Conservation (phyloP, 176 grass and related monocot species). For the Metroxylon sagu region DNA sequence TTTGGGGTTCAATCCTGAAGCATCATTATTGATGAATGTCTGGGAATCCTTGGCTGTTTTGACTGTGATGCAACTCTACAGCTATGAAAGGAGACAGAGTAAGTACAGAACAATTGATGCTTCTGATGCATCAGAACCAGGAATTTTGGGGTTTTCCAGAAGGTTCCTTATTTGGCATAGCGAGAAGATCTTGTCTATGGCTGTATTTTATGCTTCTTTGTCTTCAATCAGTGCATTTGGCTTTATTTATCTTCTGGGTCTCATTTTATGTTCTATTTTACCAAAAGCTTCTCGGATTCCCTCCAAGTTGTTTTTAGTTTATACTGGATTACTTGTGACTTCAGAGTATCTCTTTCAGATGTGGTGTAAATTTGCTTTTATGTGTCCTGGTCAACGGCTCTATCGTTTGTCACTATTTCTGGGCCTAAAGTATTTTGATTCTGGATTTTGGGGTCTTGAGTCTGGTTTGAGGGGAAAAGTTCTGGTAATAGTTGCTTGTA, state of each 20-base stretch:
- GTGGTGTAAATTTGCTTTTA: slow-evolving; percentile 74
- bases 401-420: slow-evolving; percentile 60
- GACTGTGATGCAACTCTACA: slow-evolving; percentile 98
- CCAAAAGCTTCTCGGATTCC: slow-evolving; percentile 88
- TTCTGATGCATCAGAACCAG: slow-evolving; percentile 64
- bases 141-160: slow-evolving; percentile 65
- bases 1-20: slow-evolving; percentile 80
- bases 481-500: slow-evolving; percentile 80
- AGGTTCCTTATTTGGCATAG: slow-evolving; percentile 93
- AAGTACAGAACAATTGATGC: slow-evolving; percentile 56
- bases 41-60: slow-evolving; percentile 91
- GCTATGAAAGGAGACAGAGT: slow-evolving; percentile 88
- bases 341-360: slow-evolving; percentile 96
- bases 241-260: slow-evolving; percentile 74
- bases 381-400: slow-evolving; percentile 76
- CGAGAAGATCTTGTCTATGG: slow-evolving; percentile 75
- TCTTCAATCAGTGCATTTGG: slow-evolving; percentile 87
- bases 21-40: slow-evolving; percentile 76
- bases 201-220: slow-evolving; percentile 79
- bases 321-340: slow-evolving; percentile 71
- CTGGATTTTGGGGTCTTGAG: slow-evolving; percentile 90
- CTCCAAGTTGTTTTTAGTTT: slow-evolving; percentile 81
- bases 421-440: slow-evolving; percentile 74
- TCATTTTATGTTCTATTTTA: slow-evolving; percentile 65
- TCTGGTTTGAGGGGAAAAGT: slow-evolving; percentile 75